A percentile compares a stretch with the other conserved stretches of the same genome.
Conservation (phyloP, 257 asterid genomes). For the Solanum corneliomulleri region DNA sequence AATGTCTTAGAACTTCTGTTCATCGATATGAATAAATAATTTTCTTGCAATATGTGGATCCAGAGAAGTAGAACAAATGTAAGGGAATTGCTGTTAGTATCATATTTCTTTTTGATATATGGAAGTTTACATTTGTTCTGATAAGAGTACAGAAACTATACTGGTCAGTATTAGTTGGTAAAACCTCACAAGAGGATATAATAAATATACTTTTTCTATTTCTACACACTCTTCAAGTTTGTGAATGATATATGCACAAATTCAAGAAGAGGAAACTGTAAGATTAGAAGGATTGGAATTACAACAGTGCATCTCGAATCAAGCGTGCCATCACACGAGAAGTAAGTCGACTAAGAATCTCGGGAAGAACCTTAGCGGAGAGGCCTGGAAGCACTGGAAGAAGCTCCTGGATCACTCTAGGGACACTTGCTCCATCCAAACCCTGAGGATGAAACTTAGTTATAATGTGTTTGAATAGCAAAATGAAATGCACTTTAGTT, state of each 20-base stretch:
- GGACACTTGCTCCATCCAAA: conserved; percentile 53
- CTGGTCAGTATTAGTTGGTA: background rate
- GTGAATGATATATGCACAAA: conserved; percentile 4
- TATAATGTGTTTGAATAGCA: background rate
- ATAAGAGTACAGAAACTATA: background rate
- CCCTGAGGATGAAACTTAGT: conserved; percentile 3
- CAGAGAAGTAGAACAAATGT: background rate
- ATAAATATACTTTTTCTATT: background rate
- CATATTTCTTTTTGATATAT: background rate
- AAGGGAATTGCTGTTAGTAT: background rate
- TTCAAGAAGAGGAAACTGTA: conserved; percentile 3
- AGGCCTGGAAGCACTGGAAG: conserved; percentile 91
- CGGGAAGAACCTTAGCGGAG: conserved; percentile 75
- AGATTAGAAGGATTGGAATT: background rate
- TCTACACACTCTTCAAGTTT: background rate
- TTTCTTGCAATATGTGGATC: background rate
- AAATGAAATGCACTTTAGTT: background rate
- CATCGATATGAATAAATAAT: background rate
- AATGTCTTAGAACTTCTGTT: background rate
- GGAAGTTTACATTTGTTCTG: background rate
- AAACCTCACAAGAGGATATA: background rate
- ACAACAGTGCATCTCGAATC: conserved; percentile 53
- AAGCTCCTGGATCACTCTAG: conserved; percentile 69
- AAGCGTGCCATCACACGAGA: conserved; percentile 74
- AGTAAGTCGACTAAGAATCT: conserved; percentile 65